Evolutionary conservation across 495 filamentous ascomycete species (phyloP).

Genomic region (Aspergillus egyptiacus): DNA sequence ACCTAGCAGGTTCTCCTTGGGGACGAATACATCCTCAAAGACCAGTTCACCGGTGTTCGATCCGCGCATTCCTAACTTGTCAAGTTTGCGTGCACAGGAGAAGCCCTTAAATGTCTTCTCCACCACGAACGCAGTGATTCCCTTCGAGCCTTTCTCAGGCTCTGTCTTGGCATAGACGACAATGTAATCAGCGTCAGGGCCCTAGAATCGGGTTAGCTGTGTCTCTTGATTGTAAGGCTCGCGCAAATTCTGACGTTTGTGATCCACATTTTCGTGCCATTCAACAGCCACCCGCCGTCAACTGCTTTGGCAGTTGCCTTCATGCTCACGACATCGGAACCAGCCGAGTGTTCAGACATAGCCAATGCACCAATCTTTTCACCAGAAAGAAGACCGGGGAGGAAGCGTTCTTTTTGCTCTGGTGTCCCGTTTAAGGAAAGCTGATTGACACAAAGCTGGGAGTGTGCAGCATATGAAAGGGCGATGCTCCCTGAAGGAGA

Average conservation of each 20-base stretch:
- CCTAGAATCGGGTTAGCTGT: conserved; percentile 36
- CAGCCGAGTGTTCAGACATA: conserved; percentile 90
- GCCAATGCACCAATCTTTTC: conserved; percentile 82
- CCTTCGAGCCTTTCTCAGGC: conserved; percentile 74
- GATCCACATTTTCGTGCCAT: conserved; percentile 99
- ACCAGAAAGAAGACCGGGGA: conserved; percentile 79
- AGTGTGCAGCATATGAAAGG: conserved; percentile 91
- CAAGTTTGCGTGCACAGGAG: conserved; percentile 82
- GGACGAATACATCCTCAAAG: conserved; percentile 91
- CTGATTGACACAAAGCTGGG: conserved; percentile 95
- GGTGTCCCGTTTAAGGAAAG: conserved; percentile 80
- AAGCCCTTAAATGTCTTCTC: conserved; percentile 70
- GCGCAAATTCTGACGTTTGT: conserved; percentile 59
- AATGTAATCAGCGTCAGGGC: conserved; percentile 82
- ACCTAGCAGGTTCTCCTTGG: conserved; percentile 73
- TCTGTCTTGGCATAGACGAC: conserved; percentile 95
- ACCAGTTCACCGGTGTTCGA: conserved; percentile 93
- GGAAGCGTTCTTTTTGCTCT: conserved; percentile 71
- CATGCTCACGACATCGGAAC: conserved; percentile 95
- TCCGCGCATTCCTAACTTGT: conserved; percentile 97
- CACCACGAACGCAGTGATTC: conserved; percentile 92
- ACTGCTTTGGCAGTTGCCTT: conserved; percentile 72
- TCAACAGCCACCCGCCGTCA: conserved; percentile 80
- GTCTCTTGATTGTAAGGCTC: not conserved
- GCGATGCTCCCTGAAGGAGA: conserved; percentile 67